phyloP scores from a whole-genome alignment of 202 grass and related monocot genomes.

The Carex arenaria region DNA sequence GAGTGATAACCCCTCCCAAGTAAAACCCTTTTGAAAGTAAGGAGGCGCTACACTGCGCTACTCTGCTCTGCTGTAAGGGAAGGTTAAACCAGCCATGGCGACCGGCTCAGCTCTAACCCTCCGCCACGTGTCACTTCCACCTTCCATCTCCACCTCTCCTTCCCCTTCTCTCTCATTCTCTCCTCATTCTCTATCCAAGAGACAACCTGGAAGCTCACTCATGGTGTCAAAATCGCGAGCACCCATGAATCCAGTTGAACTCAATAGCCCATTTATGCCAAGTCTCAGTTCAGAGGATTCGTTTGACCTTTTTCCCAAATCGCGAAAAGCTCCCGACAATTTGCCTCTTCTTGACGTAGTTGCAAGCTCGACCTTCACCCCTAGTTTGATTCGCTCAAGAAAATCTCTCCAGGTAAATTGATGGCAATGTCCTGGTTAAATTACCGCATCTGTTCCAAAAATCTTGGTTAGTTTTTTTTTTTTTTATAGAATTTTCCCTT shows the following conservation, averaged over 20 bases:
- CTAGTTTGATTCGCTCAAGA: neutral
- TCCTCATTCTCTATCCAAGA: neutral
- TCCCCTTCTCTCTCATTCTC: conserved; percentile 1
- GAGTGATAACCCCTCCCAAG: neutral
- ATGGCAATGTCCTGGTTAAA: neutral
- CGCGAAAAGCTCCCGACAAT: neutral
- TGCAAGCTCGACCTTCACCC: neutral
- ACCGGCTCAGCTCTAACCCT: neutral
- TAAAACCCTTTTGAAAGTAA: neutral
- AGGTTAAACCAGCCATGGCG: neutral
- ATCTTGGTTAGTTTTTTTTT: neutral
- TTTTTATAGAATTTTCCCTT: neutral
- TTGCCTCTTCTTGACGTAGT: neutral
- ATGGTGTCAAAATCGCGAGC: neutral
- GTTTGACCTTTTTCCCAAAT: neutral
- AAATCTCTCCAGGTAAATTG: conserved; percentile 1
- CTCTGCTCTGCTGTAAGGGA: neutral
- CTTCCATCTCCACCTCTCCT: neutral
- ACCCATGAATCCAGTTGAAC: neutral
- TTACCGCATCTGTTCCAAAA: neutral
- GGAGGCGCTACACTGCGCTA: neutral
- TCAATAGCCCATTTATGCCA: neutral
- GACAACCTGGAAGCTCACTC: neutral
- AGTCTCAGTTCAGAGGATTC: neutral
- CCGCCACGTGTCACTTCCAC: neutral